Evolutionary conservation across 176 grass and related monocot species (phyloP), one percentile per base, ranked within the genome.

Genomic region (Pontederia paniculata): DNA sequence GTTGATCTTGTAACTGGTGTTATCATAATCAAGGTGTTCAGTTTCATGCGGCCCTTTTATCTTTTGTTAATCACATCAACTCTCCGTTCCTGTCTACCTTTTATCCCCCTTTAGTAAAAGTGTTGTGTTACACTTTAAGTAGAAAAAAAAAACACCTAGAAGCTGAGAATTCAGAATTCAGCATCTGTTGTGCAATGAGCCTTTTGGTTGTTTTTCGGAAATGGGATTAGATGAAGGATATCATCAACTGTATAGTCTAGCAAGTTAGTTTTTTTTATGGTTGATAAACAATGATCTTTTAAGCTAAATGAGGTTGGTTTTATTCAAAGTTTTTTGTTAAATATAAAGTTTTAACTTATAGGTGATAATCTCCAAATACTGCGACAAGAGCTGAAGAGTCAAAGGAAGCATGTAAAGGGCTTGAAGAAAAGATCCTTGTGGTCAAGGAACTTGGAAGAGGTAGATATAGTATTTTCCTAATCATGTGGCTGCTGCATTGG

Each of bases 361-460:
- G 93, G 86, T 44, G 86, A 98, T 25, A 83, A 76, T 63, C 71
- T 98, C 54, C 83, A 84, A 67, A 77, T 88, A 55, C 65, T 98
- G 77, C 87, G 75, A 72, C 93, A 98, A 82, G 93, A 98, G 68
- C 54, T 90, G 61, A 98, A 91, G 62, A 79, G 63, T 50, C 94
- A 93, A 84, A 88, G 22, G 49, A 88, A 93, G 78, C 87, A 90
- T 75, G 86, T 98, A 54, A 90, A 87, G 74, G 78, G 65, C 57
- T 77, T 98, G 60, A 68, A 79, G 66, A 98, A 91, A 69, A 98
- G 76, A 55, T 91, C 93, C 68, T 75, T 98, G 9, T 97, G 93
- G 93, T 86, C 80, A 23, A 97, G 79, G 74, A 87, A 81, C 78
- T 79, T 97, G 71, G 91, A 97, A 71, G 91, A 97, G 91, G 91